phyloP scores from a whole-genome alignment of 768 basidiomycete genomes.

The Mycena capillaripes region DNA sequence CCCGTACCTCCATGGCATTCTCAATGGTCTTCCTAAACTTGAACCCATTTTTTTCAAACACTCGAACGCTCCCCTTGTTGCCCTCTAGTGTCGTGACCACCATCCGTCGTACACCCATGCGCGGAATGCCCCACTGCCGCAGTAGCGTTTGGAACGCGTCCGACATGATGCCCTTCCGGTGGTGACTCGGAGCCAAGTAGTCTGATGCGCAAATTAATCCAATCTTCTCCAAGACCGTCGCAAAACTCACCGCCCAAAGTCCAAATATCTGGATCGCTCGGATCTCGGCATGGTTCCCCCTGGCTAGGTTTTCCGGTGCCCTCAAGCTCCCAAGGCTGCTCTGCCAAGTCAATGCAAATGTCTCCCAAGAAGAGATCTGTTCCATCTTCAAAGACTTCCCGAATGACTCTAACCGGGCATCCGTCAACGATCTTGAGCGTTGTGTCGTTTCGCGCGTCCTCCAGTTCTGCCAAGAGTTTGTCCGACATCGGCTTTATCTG shows the following conservation, averaged over 20 bases:
- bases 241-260: slow-evolving; percentile 65
- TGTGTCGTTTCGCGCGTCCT: slow-evolving; percentile 31
- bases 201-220: slow-evolving; percentile 52
- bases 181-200: slow-evolving; percentile 72
- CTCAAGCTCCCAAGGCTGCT: slow-evolving; percentile 47
- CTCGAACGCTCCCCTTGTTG: slow-evolving; percentile 73
- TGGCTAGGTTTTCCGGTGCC: slow-evolving; percentile 59
- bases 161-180: slow-evolving; percentile 82
- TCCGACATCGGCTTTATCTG: slow-evolving; percentile 46
- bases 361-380: slow-evolving; percentile 69
- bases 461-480: slow-evolving; percentile 40
- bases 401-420: slow-evolving; percentile 64
- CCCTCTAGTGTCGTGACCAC: slow-evolving; percentile 60
- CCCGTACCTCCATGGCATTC: slow-evolving; percentile 53
- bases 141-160: slow-evolving; percentile 69
- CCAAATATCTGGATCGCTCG: slow-evolving; percentile 73
- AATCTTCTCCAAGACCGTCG: background rate
- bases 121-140: slow-evolving; percentile 72
- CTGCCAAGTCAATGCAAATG: slow-evolving; percentile 47
- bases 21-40: slow-evolving; percentile 53
- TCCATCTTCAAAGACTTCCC: slow-evolving; percentile 71
- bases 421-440: slow-evolving; percentile 52
- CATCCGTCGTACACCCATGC: slow-evolving; percentile 71
- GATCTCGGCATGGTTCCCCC: slow-evolving; percentile 42
- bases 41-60: slow-evolving; percentile 80